Conservation (phyloP, 108 stramenopile species). For the Fragilaria crotonensis region DNA sequence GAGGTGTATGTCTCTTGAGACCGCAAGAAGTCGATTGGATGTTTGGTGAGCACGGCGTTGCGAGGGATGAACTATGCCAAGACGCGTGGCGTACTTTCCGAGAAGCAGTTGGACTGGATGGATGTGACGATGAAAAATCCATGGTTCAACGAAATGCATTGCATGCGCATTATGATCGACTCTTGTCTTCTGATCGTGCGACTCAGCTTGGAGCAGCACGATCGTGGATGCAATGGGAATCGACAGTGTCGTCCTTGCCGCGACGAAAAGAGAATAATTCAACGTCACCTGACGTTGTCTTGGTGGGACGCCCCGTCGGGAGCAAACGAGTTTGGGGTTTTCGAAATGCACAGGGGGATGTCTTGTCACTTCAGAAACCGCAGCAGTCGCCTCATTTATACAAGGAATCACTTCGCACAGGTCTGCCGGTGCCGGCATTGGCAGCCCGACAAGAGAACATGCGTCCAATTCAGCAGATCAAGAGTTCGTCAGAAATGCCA, state of each 20-base stretch:
- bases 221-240: slow-evolving; percentile 67
- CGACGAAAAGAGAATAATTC: not conserved
- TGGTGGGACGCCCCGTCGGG: not conserved
- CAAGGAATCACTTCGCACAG: not conserved
- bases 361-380: slow-evolving; percentile 1
- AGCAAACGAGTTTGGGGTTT: not conserved
- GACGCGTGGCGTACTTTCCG: slow-evolving; percentile 41
- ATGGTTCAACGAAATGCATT: slow-evolving; percentile 25
- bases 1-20: slow-evolving; percentile 76
- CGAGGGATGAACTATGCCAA: slow-evolving; percentile 13
- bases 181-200: slow-evolving; percentile 31
- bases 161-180: slow-evolving; percentile 43
- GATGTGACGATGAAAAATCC: not conserved
- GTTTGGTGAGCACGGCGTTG: slow-evolving; percentile 26
- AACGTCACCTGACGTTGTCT: not conserved
- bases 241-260: slow-evolving; percentile 16
- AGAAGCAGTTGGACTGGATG: slow-evolving; percentile 9
- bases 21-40: slow-evolving; percentile 74
- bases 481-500: not conserved
- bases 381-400: not conserved
- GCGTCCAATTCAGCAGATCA: not conserved
- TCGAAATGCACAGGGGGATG: slow-evolving; percentile 4
- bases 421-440: no score
- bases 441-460: no score
- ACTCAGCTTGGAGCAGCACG: slow-evolving; percentile 28